Conservation (phyloP, 306 rosid species). For the Cucurbita pepo region DNA sequence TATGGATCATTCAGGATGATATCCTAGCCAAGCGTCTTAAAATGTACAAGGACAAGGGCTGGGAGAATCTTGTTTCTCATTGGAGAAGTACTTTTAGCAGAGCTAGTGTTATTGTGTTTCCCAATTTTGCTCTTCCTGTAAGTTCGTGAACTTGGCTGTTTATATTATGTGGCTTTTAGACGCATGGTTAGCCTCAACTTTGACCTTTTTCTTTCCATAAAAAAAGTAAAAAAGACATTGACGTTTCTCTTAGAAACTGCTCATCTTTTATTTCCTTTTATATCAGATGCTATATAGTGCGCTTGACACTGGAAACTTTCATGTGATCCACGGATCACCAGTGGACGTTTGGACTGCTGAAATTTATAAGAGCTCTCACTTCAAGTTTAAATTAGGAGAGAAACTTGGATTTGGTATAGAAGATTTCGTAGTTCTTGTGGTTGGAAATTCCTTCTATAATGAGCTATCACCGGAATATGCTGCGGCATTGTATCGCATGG, state of each 20-base stretch:
- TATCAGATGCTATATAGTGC: conserved; percentile 75
- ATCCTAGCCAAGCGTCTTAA: conserved; percentile 62
- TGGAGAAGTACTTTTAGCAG: conserved; percentile 75
- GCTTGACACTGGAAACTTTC: conserved; percentile 85
- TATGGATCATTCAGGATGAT: conserved; percentile 93
- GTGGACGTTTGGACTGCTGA: conserved; percentile 80
- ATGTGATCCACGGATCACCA: conserved; percentile 90
- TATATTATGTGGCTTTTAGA: neutral
- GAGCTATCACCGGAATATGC: conserved; percentile 66
- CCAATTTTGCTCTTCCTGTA: conserved; percentile 88
- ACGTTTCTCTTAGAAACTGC: neutral
- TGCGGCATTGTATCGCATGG: conserved; percentile 58
- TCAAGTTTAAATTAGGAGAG: conserved; percentile 46
- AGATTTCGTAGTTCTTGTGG: conserved; percentile 62
- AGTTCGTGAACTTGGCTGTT: conserved; percentile 10
- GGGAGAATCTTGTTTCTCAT: conserved; percentile 58
- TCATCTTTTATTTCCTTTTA: neutral
- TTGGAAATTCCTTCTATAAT: conserved; percentile 63
- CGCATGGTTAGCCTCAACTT: neutral
- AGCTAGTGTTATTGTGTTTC: conserved; percentile 70
- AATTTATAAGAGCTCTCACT: conserved; percentile 44
- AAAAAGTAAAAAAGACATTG: neutral
- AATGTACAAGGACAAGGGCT: conserved; percentile 46
- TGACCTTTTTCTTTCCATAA: neutral
- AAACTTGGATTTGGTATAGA: conserved; percentile 31